Conservation (phyloP, 768 basidiomycete species). For the Collybiopsis confluens region DNA sequence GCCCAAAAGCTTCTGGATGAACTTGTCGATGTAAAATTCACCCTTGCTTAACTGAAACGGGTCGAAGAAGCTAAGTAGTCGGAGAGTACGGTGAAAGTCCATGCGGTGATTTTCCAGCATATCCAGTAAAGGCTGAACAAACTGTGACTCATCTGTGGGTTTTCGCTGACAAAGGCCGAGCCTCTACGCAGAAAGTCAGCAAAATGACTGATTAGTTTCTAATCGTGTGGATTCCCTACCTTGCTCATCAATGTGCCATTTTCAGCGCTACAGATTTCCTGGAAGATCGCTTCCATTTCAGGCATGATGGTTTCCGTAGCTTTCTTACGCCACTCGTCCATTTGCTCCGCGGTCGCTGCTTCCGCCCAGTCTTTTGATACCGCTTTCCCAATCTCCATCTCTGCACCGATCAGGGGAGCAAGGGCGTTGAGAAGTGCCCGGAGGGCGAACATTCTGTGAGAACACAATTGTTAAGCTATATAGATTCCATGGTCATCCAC, state of each 20-base stretch:
- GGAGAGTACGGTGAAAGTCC: constrained; percentile 90
- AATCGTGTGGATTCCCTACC: too few species aligned
- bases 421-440: constrained; percentile 74
- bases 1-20: constrained; percentile 41
- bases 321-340: constrained; percentile 57
- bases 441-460: constrained; percentile 67
- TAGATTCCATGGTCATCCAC: constrained; percentile 15
- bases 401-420: constrained; percentile 83
- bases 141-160: constrained; percentile 50
- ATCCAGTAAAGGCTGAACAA: constrained; percentile 69
- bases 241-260: constrained; percentile 71
- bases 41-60: constrained; percentile 26
- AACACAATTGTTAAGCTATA: neutral
- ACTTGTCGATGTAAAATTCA: constrained; percentile 29
- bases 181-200: constrained; percentile 39
- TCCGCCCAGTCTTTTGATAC: constrained; percentile 63
- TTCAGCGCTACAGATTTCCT: constrained; percentile 55
- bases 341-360: constrained; percentile 41
- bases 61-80: constrained; percentile 61
- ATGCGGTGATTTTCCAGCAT: constrained; percentile 69
- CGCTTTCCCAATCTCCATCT: constrained; percentile 52
- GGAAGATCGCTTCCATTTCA: constrained; percentile 59
- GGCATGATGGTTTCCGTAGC: constrained; percentile 50
- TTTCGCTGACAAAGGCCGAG: constrained; percentile 66
- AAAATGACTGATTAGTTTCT: constrained; percentile 11